Evolutionary conservation across 2,329 filamentous ascomycete genomes (phyloP).

Genomic region (Mycosphaerella arachidis): DNA sequence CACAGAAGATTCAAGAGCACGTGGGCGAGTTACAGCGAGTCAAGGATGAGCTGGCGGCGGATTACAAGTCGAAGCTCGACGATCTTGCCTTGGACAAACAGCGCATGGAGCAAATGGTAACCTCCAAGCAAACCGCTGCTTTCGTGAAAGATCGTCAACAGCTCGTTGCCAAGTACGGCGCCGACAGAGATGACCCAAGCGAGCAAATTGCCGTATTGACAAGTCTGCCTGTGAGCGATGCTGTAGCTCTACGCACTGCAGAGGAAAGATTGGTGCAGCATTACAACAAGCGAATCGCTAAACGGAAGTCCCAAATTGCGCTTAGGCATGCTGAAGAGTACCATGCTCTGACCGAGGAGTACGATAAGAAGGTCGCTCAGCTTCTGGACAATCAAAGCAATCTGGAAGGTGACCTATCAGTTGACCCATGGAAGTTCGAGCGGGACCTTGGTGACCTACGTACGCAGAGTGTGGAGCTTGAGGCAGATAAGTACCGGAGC

Average conservation of each 20-base stretch:
- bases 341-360: conserved; percentile 32
- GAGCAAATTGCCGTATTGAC: conserved; percentile 22
- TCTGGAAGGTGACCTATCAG: conserved; percentile 31
- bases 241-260: conserved; percentile 26
- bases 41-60: conserved; percentile 32
- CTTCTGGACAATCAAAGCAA: conserved; percentile 28
- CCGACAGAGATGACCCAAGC: conserved; percentile 19
- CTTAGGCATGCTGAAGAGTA: conserved; percentile 34
- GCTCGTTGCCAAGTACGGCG: conserved; percentile 29
- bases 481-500: neutral
- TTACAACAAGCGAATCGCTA: conserved; percentile 31
- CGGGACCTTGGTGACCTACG: conserved; percentile 28
- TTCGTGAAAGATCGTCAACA: conserved; percentile 32
- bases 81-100: conserved; percentile 28
- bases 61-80: conserved; percentile 34
- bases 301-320: conserved; percentile 34
- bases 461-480: conserved; percentile 22
- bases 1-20: conserved; percentile 35
- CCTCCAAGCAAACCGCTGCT: conserved; percentile 27
- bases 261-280: conserved; percentile 33
- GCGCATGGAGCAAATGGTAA: conserved; percentile 29
- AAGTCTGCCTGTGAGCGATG: conserved; percentile 22
- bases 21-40: conserved; percentile 34
- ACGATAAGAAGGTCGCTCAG: conserved; percentile 30
- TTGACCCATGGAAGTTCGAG: conserved; percentile 33